Conservation (phyloP, 768 basidiomycete species). For the Dioszegia crocea region DNA sequence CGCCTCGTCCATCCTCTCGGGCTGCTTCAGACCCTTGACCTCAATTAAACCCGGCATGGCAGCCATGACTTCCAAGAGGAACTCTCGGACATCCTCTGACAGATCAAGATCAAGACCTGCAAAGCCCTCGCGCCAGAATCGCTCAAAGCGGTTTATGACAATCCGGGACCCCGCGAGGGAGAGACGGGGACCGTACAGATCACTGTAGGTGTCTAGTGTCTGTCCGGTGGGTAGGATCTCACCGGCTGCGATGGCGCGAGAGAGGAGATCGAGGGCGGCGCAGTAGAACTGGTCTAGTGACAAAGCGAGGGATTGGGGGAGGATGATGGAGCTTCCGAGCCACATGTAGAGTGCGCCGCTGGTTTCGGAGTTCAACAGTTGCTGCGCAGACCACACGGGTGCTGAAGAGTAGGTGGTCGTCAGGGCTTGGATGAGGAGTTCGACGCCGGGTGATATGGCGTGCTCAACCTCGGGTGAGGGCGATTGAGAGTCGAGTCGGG, state of each 20-base stretch:
- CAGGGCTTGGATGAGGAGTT: slow-evolving; percentile 16
- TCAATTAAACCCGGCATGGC: slow-evolving; percentile 37
- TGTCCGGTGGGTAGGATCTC: slow-evolving; percentile 16
- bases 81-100: slow-evolving; percentile 26
- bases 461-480: background rate
- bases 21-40: slow-evolving; percentile 17
- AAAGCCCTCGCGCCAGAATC: slow-evolving; percentile 30
- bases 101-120: slow-evolving; percentile 7
- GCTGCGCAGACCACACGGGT: background rate
- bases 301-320: background rate
- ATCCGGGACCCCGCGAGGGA: slow-evolving; percentile 14
- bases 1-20: slow-evolving; percentile 19
- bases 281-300: slow-evolving; percentile 27
- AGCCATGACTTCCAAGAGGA: slow-evolving; percentile 23
- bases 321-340: slow-evolving; percentile 5
- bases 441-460: slow-evolving; percentile 23
- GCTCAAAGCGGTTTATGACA: slow-evolving; percentile 29
- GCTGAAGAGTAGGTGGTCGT: background rate
- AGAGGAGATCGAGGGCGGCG: slow-evolving; percentile 16
- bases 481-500: slow-evolving; percentile 8
- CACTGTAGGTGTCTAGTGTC: slow-evolving; percentile 24
- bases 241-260: slow-evolving; percentile 9
- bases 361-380: background rate
- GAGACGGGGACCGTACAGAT: slow-evolving; percentile 32
- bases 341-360: slow-evolving; percentile 4